Base-by-base conservation (phyloP, 2,329 filamentous ascomycete species). In the Aspergillus quadricinctus region DNA sequence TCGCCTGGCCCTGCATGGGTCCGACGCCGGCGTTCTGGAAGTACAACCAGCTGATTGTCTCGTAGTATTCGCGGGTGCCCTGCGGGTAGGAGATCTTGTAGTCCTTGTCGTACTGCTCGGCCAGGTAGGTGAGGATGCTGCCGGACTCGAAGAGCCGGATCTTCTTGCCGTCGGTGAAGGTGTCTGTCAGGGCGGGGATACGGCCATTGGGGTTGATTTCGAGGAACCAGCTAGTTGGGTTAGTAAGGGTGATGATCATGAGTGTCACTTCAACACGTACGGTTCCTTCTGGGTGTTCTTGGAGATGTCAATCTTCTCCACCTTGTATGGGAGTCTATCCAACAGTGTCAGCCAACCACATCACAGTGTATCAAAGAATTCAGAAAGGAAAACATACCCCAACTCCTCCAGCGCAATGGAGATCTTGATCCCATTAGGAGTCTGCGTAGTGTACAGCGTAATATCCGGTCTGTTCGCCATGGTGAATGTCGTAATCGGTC, bases 131-230 rank as follows among this genome's bases (percentile, higher is more conserved):
- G 77, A 95, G 79, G 69, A 96, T 94, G 61, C 87, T 84, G 56
- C 90, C 91, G 61, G 85, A 89, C 75, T 96, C 92, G 69, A 95
- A 96, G 19, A 96, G 72, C 56, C 83, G 81, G 69, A 96, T 90
- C 35, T 79, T 78, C 71, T 88, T 78, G 64, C 90, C 89, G 71
- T 94, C 87, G 4, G 80, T 79, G 71, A 89, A 88, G 6, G 81
- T 89, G 75, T 96, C 92, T 7, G 89, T 94, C 51, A 96, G 67
- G 56, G 92, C 92, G 3, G 92, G 92, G 66, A 96, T 96, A 63
- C 92, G 88, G 61, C 92, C 92, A 72, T 96, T 96, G 61, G 92
- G 92, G 75, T 96, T 96, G 77, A 96, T 95, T 52, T 87, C 86
- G 28, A 95, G 82, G 76, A 93, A 97, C 90, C 90, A 95, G 17